Evolutionary conservation across 306 rosid species (phyloP).

Genomic region (Malus asiatica): DNA sequence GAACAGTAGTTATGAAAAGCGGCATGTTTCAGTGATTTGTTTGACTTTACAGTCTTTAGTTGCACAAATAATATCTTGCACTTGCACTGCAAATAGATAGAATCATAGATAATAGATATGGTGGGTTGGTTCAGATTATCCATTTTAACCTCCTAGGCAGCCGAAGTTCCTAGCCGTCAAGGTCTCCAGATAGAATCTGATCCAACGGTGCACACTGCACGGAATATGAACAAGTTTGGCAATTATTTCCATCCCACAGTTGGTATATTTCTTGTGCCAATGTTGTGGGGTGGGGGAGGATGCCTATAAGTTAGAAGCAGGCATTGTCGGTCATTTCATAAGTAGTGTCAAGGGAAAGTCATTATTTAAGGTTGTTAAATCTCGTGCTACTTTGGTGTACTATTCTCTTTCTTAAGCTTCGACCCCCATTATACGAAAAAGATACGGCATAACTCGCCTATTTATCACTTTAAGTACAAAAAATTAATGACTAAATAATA

Average conservation of each 20-base stretch:
- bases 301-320: too few relatives aligned
- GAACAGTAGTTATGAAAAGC: conserved; percentile 11
- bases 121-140: not conserved
- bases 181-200: not conserved
- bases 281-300: too few relatives aligned
- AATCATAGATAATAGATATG: not conserved
- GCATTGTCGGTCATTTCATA: too few relatives aligned
- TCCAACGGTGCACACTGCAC: not conserved
- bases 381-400: too few relatives aligned
- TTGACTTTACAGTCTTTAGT: not conserved
- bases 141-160: not conserved
- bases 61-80: not conserved
- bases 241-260: not conserved
- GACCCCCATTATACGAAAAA: too few relatives aligned
- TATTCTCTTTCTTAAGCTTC: too few relatives aligned
- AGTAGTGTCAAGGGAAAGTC: too few relatives aligned
- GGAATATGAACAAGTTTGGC: not conserved
- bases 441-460: too few relatives aligned
- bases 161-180: not conserved
- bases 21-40: not conserved
- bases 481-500: not conserved
- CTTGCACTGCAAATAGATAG: not conserved
- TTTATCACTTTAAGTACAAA: not conserved
- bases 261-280: too few relatives aligned
- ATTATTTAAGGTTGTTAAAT: too few relatives aligned